Base-by-base conservation (phyloP, 768 basidiomycete species). In the Xanthoconium purpureum region DNA sequence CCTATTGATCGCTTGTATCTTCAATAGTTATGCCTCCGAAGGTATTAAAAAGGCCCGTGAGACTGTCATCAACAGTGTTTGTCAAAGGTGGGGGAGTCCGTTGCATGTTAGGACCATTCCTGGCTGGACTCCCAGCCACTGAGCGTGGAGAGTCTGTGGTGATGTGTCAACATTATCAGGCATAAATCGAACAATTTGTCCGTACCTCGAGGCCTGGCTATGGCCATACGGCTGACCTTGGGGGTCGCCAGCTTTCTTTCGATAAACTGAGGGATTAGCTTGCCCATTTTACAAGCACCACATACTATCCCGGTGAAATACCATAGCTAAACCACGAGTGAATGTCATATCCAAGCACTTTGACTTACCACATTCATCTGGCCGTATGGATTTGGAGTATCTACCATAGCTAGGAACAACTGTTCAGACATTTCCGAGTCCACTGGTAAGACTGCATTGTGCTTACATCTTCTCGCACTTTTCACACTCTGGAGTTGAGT, bases 351-450 rank as follows among this genome's bases (percentile, higher is more conserved):
- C 9, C 17, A 18, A 43, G 11, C 5, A 12, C 6, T 51, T 42
- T 37, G 28, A 76, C 84, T 58, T 59, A 87, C 88, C 75, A 52
- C 81, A 83, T 75, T 84, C 80, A 33, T 84, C 79, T 14, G 85
- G 78, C 14, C 77, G 75, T 60, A 89, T 89, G 18, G 88, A 89
- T 57, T 86, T 90, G 65, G 81, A 85, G 63, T 84, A 83, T 33
- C 88, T 81, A 15, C 88, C 88, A 63, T 90, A 90, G 50, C 88
- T 89, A 59, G 18, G 30, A 37, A 38, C 11, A 42, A 29, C 28
- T 37, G 18, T 42, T 64, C 47, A 59, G 54, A 56, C 28, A 53
- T 35, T 52, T 39, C 13, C 11, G n/a, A n/a, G n/a, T n/a, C n/a
- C n/a, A n/a, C n/a, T n/a, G 14, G 45, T 20, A 52, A 3, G 38